Conservation (phyloP, 1,284 basidiomycete species). For the Puccinia hordei region DNA sequence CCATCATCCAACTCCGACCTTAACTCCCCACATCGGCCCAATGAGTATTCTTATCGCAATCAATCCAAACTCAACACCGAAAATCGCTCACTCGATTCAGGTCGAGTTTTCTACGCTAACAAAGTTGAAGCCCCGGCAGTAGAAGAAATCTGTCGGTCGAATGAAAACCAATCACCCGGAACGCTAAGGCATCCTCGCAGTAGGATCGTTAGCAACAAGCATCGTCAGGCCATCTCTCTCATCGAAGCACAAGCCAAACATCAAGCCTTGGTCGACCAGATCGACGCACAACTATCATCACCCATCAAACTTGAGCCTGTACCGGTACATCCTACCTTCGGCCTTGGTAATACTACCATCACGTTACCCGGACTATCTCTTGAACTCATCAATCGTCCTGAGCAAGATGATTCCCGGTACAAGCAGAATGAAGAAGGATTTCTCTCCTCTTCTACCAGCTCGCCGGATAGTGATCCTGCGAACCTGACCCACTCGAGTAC, state of each 20-base stretch:
- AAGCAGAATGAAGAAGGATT: neutral
- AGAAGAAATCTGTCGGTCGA: no score
- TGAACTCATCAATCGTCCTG: neutral
- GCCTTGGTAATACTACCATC: neutral
- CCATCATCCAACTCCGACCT: neutral
- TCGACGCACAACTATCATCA: constrained; percentile 28
- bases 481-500: constrained; percentile 10
- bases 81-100: neutral
- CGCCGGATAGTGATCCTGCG: neutral
- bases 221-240: constrained; percentile 5
- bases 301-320: constrained; percentile 14
- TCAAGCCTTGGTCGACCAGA: constrained; percentile 21
- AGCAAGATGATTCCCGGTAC: neutral
- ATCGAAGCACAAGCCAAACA: constrained; percentile 18
- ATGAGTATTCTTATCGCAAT: neutral
- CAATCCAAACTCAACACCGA: neutral
- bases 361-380: neutral
- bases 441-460: neutral
- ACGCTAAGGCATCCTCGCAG: no score
- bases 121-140: neutral
- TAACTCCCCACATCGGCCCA: no score
- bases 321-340: neutral
- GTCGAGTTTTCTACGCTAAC: neutral
- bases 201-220: neutral
- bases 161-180: no score